Percentiles rank a stretch among this genome's conserved stretches.
Conservation (phyloP, 352 stramenopile species). For the Achlya hypogyna region DNA sequence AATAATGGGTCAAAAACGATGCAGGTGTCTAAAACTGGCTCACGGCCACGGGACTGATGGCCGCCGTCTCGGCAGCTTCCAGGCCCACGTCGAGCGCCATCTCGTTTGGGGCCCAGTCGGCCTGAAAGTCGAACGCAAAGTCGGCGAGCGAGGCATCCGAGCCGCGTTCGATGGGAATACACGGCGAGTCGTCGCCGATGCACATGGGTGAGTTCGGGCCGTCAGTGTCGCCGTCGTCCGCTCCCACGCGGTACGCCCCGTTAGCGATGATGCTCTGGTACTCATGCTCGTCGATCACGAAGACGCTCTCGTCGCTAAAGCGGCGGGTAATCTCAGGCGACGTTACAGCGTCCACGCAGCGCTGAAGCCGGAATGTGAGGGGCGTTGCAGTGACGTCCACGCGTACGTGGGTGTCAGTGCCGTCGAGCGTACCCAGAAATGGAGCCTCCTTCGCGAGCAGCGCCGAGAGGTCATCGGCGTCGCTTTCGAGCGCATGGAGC, state of each 20-base stretch:
- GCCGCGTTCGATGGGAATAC: slow-evolving; percentile 19
- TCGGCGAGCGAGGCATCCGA: slow-evolving; percentile 43
- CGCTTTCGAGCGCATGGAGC: slow-evolving; percentile 38
- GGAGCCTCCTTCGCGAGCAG: not conserved
- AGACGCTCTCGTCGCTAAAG: slow-evolving; percentile 65
- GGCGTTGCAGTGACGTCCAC: slow-evolving; percentile 49
- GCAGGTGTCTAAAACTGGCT: slow-evolving; percentile 14
- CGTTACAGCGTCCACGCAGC: slow-evolving; percentile 70
- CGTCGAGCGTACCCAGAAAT: slow-evolving; percentile 36
- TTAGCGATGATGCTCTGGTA: slow-evolving; percentile 31
- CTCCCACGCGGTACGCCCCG: not conserved
- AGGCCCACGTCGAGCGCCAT: not conserved
- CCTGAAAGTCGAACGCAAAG: slow-evolving; percentile 53
- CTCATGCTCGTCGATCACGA: slow-evolving; percentile 63
- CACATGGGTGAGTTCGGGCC: not conserved
- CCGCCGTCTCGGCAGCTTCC: not conserved
- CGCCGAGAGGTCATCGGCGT: slow-evolving; percentile 15
- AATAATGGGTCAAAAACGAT: not conserved
- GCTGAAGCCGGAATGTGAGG: slow-evolving; percentile 60
- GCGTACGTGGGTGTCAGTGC: slow-evolving; percentile 30
- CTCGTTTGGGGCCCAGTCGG: slow-evolving; percentile 40
- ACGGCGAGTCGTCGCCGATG: not conserved
- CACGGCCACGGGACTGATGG: not conserved
- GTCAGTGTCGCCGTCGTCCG: not conserved
- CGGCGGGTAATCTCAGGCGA: slow-evolving; percentile 27